Evolutionary conservation across 2,329 filamentous ascomycete species (phyloP).

Genomic region (Fusarium udum): DNA sequence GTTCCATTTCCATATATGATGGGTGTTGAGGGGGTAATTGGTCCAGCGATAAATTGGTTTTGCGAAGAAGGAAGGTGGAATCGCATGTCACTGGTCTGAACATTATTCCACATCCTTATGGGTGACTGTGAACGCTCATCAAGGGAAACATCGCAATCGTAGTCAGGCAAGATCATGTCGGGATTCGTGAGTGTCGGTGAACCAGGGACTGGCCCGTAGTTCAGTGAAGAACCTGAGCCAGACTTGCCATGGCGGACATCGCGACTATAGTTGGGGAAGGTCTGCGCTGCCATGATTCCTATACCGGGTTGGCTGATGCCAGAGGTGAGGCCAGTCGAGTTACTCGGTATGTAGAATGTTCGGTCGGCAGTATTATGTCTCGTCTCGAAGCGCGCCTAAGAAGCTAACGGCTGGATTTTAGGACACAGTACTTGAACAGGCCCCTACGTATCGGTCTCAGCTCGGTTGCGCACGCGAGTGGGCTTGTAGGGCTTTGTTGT

Average conservation of each 20-base stretch:
- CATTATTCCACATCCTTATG: conserved; percentile 62
- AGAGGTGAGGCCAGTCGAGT: background rate
- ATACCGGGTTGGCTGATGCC: background rate
- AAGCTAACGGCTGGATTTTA: conserved; percentile 8
- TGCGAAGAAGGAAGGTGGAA: conserved; percentile 55
- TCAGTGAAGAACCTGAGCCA: conserved; percentile 41
- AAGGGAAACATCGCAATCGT: conserved; percentile 66
- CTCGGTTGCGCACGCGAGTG: conserved; percentile 27
- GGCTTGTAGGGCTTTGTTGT: conserved; percentile 8
- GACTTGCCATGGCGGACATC: conserved; percentile 44
- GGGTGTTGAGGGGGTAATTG: conserved; percentile 65
- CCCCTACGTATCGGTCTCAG: conserved; percentile 14
- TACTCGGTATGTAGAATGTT: background rate
- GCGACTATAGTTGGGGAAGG: conserved; percentile 39
- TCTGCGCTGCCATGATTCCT: conserved; percentile 46
- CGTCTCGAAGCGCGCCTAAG: conserved; percentile 10
- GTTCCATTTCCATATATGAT: conserved; percentile 76
- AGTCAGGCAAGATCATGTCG: conserved; percentile 90
- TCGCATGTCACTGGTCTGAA: conserved; percentile 49
- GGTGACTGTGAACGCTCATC: conserved; percentile 62
- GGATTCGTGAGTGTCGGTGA: conserved; percentile 92
- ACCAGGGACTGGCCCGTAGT: conserved; percentile 64
- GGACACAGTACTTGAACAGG: conserved; percentile 22
- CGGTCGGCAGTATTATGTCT: conserved; percentile 2
- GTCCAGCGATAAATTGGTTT: conserved; percentile 53